Evolutionary conservation across 2,329 filamentous ascomycete genomes (phyloP), one percentile per base, ranked within the genome.

Genomic region (Ceratocystis ficicola): DNA sequence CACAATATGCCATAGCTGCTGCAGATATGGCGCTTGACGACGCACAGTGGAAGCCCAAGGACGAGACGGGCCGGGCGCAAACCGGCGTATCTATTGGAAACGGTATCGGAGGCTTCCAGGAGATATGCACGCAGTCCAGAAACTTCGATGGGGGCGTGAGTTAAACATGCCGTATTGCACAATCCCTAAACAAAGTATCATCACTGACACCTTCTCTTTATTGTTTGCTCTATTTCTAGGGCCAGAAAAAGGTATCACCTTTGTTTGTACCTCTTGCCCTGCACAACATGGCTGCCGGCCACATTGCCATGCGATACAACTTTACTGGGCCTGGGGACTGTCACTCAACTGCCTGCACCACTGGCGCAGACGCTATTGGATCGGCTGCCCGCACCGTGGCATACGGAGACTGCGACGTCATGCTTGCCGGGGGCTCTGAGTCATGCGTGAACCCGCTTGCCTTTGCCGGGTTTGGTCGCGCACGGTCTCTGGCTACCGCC

Each of bases 361-460:
- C 94, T 0, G 94, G 94, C 10, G 90, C 93, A 0, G 94, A 99
- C 76, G 91, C 92, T 1, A 86, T 99, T 62, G 94, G 93, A 20
- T 94, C 99, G 74, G 94, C 94, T 5, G 86, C 89, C n/a, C 85
- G 93, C 20, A 90, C 96, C 73, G 93, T 99, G 68, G 84, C 87
- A n/a, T 86, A 86, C 72, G 92, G 91, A 5, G 93, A 97, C 73
- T 93, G 93, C 59, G 83, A 96, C 74, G 87, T 97, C 65, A 97
- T 99, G 91, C 77, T 99, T 7, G 91, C 94, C n/a, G 94, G 94
- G 52, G 93, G 93, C 32, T 85, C 93, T 7, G 94, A 99, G 75
- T 91, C 93, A 0, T 99, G 94, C 74, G 93, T 99, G 66, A 93
- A 99, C 73, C 94, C 94, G 8, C 80, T 99, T 55, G 89, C 93